These are phyloP conservation scores for Fusarium sororula DNA, from an alignment of 2,329 filamentous ascomycete species.

Conservation along the genomic window DNA sequence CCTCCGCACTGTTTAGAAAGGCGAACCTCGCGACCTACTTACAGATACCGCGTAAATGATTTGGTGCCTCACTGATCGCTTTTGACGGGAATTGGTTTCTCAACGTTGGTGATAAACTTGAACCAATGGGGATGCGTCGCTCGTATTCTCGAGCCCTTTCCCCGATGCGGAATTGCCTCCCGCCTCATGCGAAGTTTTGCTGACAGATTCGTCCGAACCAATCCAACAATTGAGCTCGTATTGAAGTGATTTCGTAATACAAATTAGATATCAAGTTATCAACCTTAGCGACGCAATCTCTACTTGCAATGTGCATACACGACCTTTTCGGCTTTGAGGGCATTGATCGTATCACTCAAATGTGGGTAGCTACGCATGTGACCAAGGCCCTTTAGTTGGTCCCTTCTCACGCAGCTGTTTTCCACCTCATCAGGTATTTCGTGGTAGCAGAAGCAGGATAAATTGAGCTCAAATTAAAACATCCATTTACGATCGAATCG, in stretches of 20 bases:
- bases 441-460: no score
- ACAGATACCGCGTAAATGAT: background rate
- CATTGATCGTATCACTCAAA: background rate
- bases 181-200: background rate
- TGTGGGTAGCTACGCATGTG: no score
- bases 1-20: background rate
- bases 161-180: no score
- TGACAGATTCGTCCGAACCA: background rate
- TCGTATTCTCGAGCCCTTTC: background rate
- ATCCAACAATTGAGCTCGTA: background rate
- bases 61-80: background rate
- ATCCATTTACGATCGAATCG: fast-evolving
- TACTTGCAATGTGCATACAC: background rate
- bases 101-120: background rate
- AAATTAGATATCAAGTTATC: fast-evolving
- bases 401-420: fast-evolving
- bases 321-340: background rate
- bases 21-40: no score
- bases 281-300: background rate
- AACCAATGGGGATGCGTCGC: background rate
- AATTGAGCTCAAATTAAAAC: background rate
- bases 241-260: background rate
- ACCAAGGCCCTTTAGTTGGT: background rate
- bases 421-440: fast-evolving
- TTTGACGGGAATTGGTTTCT: no score